Percentiles rank a stretch among this genome's conserved stretches.
These are phyloP conservation scores for Septoria petroselini DNA, from an alignment of 2,329 filamentous ascomycete genomes.

Conservation along the genomic window DNA sequence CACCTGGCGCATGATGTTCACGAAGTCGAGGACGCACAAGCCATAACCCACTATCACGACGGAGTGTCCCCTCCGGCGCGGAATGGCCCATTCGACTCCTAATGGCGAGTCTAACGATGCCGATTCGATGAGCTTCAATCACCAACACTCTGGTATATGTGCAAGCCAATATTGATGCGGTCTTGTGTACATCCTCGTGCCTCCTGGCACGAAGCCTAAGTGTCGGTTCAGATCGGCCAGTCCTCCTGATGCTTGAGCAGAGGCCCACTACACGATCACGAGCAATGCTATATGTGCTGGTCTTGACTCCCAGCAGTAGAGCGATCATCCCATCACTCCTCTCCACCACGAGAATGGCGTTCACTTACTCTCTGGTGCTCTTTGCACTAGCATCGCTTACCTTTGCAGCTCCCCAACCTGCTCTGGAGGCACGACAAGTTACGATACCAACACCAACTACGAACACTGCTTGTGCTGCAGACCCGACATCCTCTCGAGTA, in stretches of 20 bases:
- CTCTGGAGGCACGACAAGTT: slow-evolving; percentile 1
- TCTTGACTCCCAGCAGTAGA: neutral
- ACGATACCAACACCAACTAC: neutral
- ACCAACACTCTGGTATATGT: neutral
- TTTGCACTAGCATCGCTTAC: slow-evolving; percentile 2
- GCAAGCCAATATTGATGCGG: slow-evolving; percentile 2
- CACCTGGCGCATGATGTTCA: neutral
- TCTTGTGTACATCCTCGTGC: no score
- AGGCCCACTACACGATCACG: neutral
- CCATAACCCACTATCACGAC: no score
- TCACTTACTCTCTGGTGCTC: neutral
- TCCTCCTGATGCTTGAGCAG: neutral
- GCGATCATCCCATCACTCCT: neutral
- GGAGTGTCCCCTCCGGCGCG: no score
- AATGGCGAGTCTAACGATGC: neutral
- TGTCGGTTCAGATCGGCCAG: neutral
- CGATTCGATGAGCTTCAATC: slow-evolving; percentile 1
- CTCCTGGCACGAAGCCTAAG: no score
- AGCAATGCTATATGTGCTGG: no score
- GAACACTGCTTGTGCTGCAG: neutral
- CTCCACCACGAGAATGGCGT: neutral
- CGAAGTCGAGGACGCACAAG: neutral
- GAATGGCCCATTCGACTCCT: no score
- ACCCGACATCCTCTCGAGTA: neutral
- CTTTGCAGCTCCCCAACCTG: slow-evolving; percentile 3